These are phyloP conservation scores for Phytophthora niederhauseri DNA, from an alignment of 352 stramenopile genomes.

Conservation along the genomic window DNA sequence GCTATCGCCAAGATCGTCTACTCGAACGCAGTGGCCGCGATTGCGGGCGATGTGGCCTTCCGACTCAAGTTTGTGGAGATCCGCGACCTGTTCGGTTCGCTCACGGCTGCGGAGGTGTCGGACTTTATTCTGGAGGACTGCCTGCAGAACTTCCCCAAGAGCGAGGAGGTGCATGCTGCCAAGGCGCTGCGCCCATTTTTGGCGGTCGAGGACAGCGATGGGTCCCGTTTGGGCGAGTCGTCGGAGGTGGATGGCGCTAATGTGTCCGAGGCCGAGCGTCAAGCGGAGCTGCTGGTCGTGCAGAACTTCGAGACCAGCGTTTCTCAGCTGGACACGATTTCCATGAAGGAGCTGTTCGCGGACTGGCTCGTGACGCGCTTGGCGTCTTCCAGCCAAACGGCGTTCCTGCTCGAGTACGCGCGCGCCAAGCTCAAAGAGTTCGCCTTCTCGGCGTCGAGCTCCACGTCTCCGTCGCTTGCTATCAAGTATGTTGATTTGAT, in stretches of 20 bases:
- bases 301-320: conserved; percentile 70
- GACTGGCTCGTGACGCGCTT: conserved; percentile 70
- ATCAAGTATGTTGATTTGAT: conserved; percentile 76
- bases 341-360: conserved; percentile 69
- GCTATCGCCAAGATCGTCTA: conserved; percentile 88
- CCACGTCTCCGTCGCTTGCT: conserved; percentile 38
- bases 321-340: conserved; percentile 40
- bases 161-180: conserved; percentile 58
- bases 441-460: conserved; percentile 28
- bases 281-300: conserved; percentile 56
- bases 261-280: conserved; percentile 39
- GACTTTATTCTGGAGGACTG: conserved; percentile 75
- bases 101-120: conserved; percentile 67
- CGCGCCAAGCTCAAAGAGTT: conserved; percentile 62
- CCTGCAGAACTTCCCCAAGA: conserved; percentile 58
- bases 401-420: conserved; percentile 61
- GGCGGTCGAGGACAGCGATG: conserved; percentile 16
- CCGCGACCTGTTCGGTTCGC: conserved; percentile 69
- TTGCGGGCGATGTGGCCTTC: conserved; percentile 68
- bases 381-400: conserved; percentile 43
- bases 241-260: conserved; percentile 26
- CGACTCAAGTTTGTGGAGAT: conserved; percentile 81
- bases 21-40: conserved; percentile 68
- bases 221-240: conserved; percentile 12
- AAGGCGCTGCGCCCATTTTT: conserved; percentile 62